Base-by-base conservation (phyloP, 345 rosid species). In the Eucalyptus globulus region DNA sequence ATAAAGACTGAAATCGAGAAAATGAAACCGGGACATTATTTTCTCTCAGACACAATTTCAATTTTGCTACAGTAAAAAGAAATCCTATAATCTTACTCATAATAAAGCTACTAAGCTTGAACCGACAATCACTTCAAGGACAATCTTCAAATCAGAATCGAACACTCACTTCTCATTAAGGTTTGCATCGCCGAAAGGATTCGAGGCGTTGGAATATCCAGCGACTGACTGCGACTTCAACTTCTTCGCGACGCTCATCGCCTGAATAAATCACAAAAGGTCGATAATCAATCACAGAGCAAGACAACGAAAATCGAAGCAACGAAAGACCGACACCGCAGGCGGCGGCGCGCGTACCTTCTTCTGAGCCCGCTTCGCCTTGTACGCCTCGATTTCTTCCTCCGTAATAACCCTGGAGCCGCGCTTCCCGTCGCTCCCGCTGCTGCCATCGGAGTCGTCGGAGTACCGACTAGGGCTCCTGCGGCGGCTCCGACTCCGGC, bases 131-230 rank as follows among this genome's bases (percentile, higher is more conserved):
- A 90, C 94, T 94, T 97, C 93, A 96, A 91, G 43, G 24, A 69
- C 24, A 22, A 21, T 76, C 83, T 37, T 76, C 83, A 76, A 37
- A 76, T 11, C 47, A 76, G 83, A 76, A 37, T 21, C 47, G 45
- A 40, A 37, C 21, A 91, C 95, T 92, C 92, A 98, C 99, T 92
- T 94, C 90, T 97, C 97, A 80, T 94, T 97, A 90, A 98, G 97
- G 92, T 98, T 97, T 13, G 98, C 92, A 93, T 98, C 99, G 31
- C 99, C 99, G 91, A 98, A 98, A 8, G 99, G 99, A 88, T 98
- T 98, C 1, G 99, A 98, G 92, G 96, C 98, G 87, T 98, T 98
- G 5, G 99, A 96, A 91, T 98, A 98, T 40, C 99, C 99, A 3
- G 98, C 95, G 8, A 95, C 97, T 1, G 97, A 88, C 62, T 93